These are phyloP conservation scores for Ceratobasidium sp. DNA, from an alignment of 1,284 basidiomycete species.

Conservation along the genomic window DNA sequence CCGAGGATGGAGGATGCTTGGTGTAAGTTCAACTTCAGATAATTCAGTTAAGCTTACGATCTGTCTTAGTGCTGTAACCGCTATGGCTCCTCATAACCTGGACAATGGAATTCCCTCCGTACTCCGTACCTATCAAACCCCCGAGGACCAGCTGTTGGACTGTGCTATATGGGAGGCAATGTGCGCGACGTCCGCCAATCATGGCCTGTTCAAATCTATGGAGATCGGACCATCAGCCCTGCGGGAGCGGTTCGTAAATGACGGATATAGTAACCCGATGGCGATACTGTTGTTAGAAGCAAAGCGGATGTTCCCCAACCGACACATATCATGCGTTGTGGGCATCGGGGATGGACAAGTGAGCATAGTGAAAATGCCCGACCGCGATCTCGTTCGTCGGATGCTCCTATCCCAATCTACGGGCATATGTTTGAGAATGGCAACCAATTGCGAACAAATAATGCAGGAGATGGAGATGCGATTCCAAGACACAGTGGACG, in stretches of 20 bases:
- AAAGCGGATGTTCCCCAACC: background rate
- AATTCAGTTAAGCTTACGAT: background rate
- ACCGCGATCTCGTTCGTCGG: background rate
- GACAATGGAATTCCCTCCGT: background rate
- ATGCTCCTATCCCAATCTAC: background rate
- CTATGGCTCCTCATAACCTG: conserved; percentile 24
- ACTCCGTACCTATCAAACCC: conserved; percentile 22
- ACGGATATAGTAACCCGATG: conserved; percentile 8
- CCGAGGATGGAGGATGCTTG: background rate
- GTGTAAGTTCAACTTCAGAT: background rate
- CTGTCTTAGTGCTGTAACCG: conserved; percentile 5
- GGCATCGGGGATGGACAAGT: conserved; percentile 15
- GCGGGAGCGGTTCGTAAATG: background rate
- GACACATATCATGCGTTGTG: background rate
- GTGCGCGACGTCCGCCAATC: conserved; percentile 13
- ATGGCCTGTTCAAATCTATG: background rate
- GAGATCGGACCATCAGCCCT: background rate
- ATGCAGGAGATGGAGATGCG: background rate
- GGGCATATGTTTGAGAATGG: background rate
- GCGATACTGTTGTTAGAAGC: background rate
- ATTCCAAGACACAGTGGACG: background rate
- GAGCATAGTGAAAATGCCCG: background rate
- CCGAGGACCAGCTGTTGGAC: background rate
- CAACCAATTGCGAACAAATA: conserved; percentile 4
- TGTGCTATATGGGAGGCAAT: conserved; percentile 26